A percentile compares a stretch with the other conserved stretches of the same genome.
Conservation (phyloP, 2,329 filamentous ascomycete species). For the Fusarium virguliforme region DNA sequence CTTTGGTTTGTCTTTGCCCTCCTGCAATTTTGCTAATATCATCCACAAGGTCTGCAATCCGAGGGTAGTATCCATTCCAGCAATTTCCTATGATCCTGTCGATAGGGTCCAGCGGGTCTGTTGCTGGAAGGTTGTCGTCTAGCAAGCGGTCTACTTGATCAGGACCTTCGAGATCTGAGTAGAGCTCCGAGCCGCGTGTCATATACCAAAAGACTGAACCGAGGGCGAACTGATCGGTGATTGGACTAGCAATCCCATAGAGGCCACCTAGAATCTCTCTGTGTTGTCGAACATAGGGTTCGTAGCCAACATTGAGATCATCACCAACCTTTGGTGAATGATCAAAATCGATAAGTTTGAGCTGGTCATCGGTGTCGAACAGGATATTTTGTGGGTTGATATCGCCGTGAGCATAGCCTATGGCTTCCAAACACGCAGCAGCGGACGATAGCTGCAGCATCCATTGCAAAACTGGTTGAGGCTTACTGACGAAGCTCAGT, state of each 20-base stretch:
- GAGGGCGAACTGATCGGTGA: slow-evolving; percentile 42
- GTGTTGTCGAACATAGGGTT: slow-evolving; percentile 42
- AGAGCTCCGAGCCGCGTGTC: slow-evolving; percentile 33
- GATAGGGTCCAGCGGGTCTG: slow-evolving; percentile 25
- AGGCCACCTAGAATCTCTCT: slow-evolving; percentile 21
- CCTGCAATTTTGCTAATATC: slow-evolving; percentile 22
- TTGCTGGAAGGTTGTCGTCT: slow-evolving; percentile 27
- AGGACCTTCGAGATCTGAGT: slow-evolving; percentile 25
- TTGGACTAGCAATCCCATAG: slow-evolving; percentile 31
- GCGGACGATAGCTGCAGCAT: slow-evolving; percentile 36
- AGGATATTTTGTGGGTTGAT: slow-evolving; percentile 45
- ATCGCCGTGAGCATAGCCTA: slow-evolving; percentile 40
- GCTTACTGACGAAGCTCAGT: slow-evolving; percentile 23
- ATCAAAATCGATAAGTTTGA: slow-evolving; percentile 44
- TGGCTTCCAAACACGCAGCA: slow-evolving; percentile 30
- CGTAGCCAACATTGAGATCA: slow-evolving; percentile 38
- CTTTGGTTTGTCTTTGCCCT: background rate
- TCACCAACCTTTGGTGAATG: slow-evolving; percentile 26
- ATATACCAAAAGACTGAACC: slow-evolving; percentile 45
- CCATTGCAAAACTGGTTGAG: slow-evolving; percentile 30
- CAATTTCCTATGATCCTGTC: slow-evolving; percentile 40
- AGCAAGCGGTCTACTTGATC: slow-evolving; percentile 32
- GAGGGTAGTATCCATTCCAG: slow-evolving; percentile 32
- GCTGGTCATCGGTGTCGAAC: slow-evolving; percentile 31
- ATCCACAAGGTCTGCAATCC: slow-evolving; percentile 27